Conservation (phyloP, 176 grass and related monocot species). For the Miscanthus lutarioriparius region DNA sequence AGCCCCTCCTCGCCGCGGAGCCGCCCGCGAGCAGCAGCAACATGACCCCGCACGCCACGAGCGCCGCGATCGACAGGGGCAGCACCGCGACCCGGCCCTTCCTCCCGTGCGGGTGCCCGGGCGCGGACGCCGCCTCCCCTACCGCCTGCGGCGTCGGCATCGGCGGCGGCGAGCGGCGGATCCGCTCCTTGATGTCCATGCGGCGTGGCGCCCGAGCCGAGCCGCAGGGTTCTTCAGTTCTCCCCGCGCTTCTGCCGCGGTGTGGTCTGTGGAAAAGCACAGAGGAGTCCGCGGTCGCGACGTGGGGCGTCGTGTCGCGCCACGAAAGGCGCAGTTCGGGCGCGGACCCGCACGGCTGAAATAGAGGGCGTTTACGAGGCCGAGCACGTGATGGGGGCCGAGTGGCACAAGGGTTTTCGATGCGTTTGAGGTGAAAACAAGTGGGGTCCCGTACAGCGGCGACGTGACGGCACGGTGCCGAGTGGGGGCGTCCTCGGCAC, state of each 20-base stretch:
- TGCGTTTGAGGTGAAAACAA: constrained; percentile 18
- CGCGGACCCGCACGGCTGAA: constrained; percentile 6
- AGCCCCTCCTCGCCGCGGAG: constrained; percentile 41
- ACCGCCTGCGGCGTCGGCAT: neutral
- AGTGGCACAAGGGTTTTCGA: constrained; percentile 11
- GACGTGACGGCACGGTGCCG: constrained; percentile 32
- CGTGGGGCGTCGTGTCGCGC: neutral
- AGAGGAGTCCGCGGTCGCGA: neutral
- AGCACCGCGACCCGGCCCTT: constrained; percentile 30
- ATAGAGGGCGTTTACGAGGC: neutral
- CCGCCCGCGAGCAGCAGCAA: constrained; percentile 44
- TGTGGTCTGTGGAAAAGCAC: neutral
- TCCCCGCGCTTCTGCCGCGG: neutral
- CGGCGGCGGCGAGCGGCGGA: constrained; percentile 39
- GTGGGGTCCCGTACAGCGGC: neutral
- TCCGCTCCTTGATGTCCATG: constrained; percentile 57
- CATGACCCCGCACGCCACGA: constrained; percentile 21
- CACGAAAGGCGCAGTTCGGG: constrained; percentile 3
- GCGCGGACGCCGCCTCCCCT: neutral
- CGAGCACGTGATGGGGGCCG: neutral
- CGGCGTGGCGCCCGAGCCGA: neutral
- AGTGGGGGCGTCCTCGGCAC: neutral
- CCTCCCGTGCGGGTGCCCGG: constrained; percentile 16
- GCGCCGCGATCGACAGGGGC: constrained; percentile 33
- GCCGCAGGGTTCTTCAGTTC: neutral